phyloP scores from a whole-genome alignment of 2,329 filamentous ascomycete species.

The Fusarium lyarnte region DNA sequence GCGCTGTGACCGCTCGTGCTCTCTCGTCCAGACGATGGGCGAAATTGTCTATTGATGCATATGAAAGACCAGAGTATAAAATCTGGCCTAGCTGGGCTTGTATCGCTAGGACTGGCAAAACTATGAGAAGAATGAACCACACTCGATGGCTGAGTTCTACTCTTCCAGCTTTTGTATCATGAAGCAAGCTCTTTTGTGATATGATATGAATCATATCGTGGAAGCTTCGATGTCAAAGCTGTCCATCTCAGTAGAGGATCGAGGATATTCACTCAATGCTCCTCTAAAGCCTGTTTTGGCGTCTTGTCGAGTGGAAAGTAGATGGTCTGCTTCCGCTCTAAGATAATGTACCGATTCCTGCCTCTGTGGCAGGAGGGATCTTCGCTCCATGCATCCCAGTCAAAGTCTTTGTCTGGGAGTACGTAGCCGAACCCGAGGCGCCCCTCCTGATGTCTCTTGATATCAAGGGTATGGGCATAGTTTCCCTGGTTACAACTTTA shows the following conservation, averaged over 20 bases:
- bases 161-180: background rate
- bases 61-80: constrained; percentile 4
- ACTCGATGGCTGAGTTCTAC: background rate
- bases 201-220: background rate
- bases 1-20: background rate
- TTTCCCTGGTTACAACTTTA: no score
- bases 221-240: background rate
- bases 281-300: background rate
- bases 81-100: background rate
- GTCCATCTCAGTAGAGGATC: background rate
- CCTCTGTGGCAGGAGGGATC: background rate
- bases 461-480: no score
- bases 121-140: background rate
- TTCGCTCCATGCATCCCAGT: background rate
- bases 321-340: fast-evolving
- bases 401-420: background rate
- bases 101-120: constrained; percentile 8
- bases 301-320: background rate
- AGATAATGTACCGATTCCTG: no score
- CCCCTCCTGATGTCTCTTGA: no score
- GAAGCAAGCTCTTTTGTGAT: background rate
- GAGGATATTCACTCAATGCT: background rate
- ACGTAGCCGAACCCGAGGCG: background rate
- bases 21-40: background rate
- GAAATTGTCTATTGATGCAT: constrained; percentile 13